Percentiles rank a stretch among this genome's conserved stretches.
Evolutionary conservation across 768 basidiomycete genomes (phyloP).

Genomic region (Agaricus blazei): DNA sequence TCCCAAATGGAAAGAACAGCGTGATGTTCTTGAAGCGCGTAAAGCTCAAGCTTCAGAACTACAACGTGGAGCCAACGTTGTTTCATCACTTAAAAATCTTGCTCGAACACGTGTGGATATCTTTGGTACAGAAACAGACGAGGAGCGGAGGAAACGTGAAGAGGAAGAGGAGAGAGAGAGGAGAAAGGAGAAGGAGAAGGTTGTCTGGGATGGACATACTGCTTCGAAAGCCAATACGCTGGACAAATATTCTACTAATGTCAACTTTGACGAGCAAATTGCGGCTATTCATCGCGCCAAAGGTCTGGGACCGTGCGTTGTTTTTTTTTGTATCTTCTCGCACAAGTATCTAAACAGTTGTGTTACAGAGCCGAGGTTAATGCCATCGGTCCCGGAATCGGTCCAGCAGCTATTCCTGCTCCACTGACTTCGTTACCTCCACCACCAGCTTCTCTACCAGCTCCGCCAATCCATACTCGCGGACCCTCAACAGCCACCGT

Average conservation of each 20-base stretch:
- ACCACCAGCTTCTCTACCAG: constrained; percentile 68
- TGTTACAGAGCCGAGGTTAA: constrained; percentile 59
- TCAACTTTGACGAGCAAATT: constrained; percentile 97
- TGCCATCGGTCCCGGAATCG: constrained; percentile 85
- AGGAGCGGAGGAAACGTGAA: constrained; percentile 80
- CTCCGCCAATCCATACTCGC: constrained; percentile 50
- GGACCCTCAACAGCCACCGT: constrained; percentile 81
- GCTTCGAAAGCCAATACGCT: constrained; percentile 88
- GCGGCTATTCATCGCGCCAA: constrained; percentile 92
- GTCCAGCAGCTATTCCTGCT: constrained; percentile 69
- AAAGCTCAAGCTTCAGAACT: constrained; percentile 86
- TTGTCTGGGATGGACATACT: constrained; percentile 98
- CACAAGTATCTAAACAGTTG: constrained; percentile 7
- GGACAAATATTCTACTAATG: constrained; percentile 89
- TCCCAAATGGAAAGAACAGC: constrained; percentile 97
- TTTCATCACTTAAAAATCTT: constrained; percentile 87
- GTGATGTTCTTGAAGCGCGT: constrained; percentile 82
- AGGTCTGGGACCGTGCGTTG: constrained; percentile 78
- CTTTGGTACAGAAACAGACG: constrained; percentile 92
- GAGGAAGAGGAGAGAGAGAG: constrained; percentile 82
- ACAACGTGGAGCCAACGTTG: constrained; percentile 89
- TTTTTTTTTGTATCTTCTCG: constrained; percentile 2
- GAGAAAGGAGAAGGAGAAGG: constrained; percentile 87
- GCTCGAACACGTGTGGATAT: constrained; percentile 96
- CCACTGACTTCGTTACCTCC: constrained; percentile 63